Conservation (phyloP, 2,329 filamentous ascomycete species). For the Colletotrichum lini region DNA sequence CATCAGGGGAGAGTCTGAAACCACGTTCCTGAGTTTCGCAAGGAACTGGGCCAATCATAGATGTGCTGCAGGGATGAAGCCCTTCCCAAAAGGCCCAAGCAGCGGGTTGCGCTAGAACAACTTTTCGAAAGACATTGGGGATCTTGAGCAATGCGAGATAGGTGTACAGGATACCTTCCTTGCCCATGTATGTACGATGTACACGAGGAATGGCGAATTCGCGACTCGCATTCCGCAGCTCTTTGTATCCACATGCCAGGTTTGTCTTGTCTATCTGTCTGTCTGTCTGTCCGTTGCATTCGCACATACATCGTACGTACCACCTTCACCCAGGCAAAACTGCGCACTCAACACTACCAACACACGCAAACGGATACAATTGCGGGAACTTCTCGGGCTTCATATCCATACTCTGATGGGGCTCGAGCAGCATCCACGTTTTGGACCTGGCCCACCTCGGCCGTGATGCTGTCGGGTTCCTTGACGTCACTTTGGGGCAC, state of each 20-base stretch:
- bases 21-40: constrained; percentile 39
- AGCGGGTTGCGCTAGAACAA: constrained; percentile 32
- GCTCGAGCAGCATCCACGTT: constrained; percentile 29
- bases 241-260: neutral
- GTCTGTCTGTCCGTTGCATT: no score
- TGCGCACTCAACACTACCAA: constrained; percentile 6
- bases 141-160: constrained; percentile 6
- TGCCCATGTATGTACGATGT: constrained; percentile 3
- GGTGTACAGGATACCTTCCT: neutral
- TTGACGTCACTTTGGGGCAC: constrained; percentile 30
- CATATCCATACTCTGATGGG: constrained; percentile 24
- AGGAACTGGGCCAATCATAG: constrained; percentile 25
- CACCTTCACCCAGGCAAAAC: neutral
- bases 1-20: constrained; percentile 38
- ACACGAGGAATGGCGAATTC: constrained; percentile 27
- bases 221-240: constrained; percentile 27
- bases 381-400: constrained; percentile 35
- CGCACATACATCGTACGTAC: neutral
- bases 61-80: constrained; percentile 21
- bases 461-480: constrained; percentile 3
- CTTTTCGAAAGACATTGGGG: constrained; percentile 27
- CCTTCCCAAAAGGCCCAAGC: constrained; percentile 16
- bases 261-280: neutral
- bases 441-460: constrained; percentile 20
- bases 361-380: neutral